Base-by-base conservation (phyloP, 176 grass and related monocot species). In the Themeda triandra region DNA sequence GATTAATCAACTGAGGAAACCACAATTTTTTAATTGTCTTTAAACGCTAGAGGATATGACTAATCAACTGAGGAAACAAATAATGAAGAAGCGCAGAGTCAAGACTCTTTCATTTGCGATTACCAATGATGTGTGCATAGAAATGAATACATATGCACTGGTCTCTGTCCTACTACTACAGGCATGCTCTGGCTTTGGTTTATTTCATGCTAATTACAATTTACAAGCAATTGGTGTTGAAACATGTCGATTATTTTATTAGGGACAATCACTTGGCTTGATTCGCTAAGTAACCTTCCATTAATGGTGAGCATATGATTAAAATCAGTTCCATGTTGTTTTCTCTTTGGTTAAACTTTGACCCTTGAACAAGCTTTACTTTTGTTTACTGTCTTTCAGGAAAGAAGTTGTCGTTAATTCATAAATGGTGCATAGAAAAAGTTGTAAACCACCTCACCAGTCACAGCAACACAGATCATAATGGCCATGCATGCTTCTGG, bases 281-380 rank as follows among this genome's bases (percentile, higher is more conserved):
- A 98, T 84, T 91, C 96, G 71, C 59, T 95, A 66, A 98, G 91
- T 85, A 98, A 98, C 83, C 86, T 98, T 82, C 96, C 96, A 83
- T 88, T 98, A 84, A 93, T 91, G 93, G 96, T 93, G 79, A 83
- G 24, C 21, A 23, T 79, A 35, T 68, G 35, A 63, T 86, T 63
- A 67, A n/a, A 48, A 68, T 73, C 13, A 76, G 17, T 76, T 78
- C 2, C 23, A 3, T 53, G n/a, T n/a, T n/a, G 17, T 77, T n/a
- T n/a, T n/a, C n/a, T 65, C 29, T 31, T 70, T 39, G 27, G 49
- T 72, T 21, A 39, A 40, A 59, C 80, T 89, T 75, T 4, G 1
- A 37, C 58, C 7, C 4, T 29, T 83, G 41, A n/a, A 30, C 27
- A 62, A 45, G 28, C n/a, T n/a, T n/a, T n/a, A n/a, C n/a, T 45